Base-by-base conservation (phyloP, 768 basidiomycete species). In the Phlebiopsis gigantea region DNA sequence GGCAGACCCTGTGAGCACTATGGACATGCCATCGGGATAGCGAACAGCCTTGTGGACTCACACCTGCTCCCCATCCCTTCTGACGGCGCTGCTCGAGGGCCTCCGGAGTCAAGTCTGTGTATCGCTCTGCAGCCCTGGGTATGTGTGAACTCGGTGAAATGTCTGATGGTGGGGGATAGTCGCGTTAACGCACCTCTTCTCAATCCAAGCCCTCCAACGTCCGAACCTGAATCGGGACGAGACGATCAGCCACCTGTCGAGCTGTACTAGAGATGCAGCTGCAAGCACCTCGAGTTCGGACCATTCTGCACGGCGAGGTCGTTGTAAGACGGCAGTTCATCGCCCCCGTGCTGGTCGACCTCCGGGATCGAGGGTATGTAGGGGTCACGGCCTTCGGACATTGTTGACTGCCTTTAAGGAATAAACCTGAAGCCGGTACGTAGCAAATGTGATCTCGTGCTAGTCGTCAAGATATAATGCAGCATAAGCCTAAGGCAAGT, bases 161-260 rank as follows among this genome's bases (percentile, higher is more conserved):
- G 41, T 24, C 4, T 19, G 44, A 28, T 39, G 34, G 34, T 39
- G 34, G 31, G n/a, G n/a, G 34, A 39, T 9, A 17, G 34, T 53
- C 22, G 25, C 34, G 34, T 24, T 14, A 10, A 60, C 72, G 48
- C 61, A 86, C 90, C 90, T 79, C 70, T 93, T 93, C 74, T 93
- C 90, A 55, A 93, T 88, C 90, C 90, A 93, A 5, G 84, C 82
- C 66, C 79, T 81, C 90, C 90, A 93, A 57, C 90, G 76, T 19
- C 90, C 90, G 63, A 93, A 93, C 65, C 90, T 93, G 63, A 8
- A 19, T 44, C 25, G 34, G 19, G 28, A 43, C 26, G 31, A 2
- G 31, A 21, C 45, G 5, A 57, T 15, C 21, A 21, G 15, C 14
- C 8, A 14, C 19, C 3, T 24, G 15, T 19, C 14, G 30, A 15